These are phyloP conservation scores for Pseudopyricularia javanii DNA, from an alignment of 2,329 filamentous ascomycete species.

Conservation along the genomic window DNA sequence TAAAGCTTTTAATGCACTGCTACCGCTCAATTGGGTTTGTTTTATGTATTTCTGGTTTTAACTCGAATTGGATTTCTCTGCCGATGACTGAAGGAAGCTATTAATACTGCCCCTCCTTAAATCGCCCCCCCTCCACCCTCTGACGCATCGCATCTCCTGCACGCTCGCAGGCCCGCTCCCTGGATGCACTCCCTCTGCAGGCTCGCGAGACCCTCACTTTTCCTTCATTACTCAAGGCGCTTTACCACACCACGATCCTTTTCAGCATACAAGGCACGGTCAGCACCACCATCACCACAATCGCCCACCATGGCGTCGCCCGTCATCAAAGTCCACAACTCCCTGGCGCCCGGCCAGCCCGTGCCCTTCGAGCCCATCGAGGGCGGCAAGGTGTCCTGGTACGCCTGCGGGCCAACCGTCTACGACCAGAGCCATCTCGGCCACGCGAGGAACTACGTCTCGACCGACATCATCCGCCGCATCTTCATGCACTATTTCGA, in stretches of 20 bases:
- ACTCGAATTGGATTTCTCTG: neutral
- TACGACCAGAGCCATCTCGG: slow-evolving; percentile 74
- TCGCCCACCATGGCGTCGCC: neutral
- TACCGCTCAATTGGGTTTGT: too few relatives aligned
- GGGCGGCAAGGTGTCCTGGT: slow-evolving; percentile 65
- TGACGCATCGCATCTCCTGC: neutral
- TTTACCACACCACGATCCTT: neutral
- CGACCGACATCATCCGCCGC: slow-evolving; percentile 75
- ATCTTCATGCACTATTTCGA: slow-evolving; percentile 75
- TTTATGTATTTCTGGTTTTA: neutral
- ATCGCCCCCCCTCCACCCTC: neutral
- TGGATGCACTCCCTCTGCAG: slow-evolving; percentile 4
- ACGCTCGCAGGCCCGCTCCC: neutral
- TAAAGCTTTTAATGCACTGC: too few relatives aligned
- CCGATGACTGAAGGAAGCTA: neutral
- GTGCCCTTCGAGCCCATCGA: slow-evolving; percentile 65
- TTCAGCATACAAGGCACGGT: neutral
- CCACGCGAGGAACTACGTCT: slow-evolving; percentile 83
- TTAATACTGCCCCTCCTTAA: neutral
- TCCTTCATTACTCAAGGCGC: neutral
- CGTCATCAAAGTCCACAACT: slow-evolving; percentile 63
- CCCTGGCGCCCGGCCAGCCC: slow-evolving; percentile 58
- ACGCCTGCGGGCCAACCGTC: slow-evolving; percentile 78
- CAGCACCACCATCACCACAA: neutral
- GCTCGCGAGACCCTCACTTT: neutral